phyloP scores from a whole-genome alignment of 441 rosid genomes.

The Mallotus repandus region DNA sequence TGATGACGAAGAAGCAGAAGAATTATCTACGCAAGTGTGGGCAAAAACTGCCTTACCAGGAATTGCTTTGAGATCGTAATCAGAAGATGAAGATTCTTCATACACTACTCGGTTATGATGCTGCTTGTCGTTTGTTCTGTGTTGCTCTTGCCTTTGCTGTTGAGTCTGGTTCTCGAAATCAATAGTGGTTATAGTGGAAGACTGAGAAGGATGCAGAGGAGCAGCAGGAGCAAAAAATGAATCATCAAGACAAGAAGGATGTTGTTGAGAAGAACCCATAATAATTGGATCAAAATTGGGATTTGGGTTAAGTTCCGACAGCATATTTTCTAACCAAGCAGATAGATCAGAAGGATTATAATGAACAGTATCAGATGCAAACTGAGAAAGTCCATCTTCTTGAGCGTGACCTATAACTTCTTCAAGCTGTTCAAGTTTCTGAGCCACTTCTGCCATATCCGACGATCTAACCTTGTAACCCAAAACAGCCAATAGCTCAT shows the following conservation, averaged over 20 bases:
- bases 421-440: slow-evolving; percentile 81
- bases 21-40: slow-evolving; percentile 10
- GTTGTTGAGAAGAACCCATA: slow-evolving; percentile 14
- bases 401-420: slow-evolving; percentile 52
- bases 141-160: not conserved
- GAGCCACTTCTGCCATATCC: slow-evolving; percentile 90
- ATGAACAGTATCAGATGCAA: slow-evolving; percentile 66
- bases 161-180: slow-evolving; percentile 24
- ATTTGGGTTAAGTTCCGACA: slow-evolving; percentile 54
- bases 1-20: slow-evolving; percentile 38
- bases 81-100: slow-evolving; percentile 41
- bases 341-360: slow-evolving; percentile 73
- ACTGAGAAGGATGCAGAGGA: slow-evolving; percentile 22
- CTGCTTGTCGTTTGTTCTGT: not conserved
- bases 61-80: slow-evolving; percentile 72
- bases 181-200: slow-evolving; percentile 42
- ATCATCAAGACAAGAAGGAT: slow-evolving; percentile 12
- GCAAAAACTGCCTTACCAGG: slow-evolving; percentile 66
- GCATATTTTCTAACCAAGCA: slow-evolving; percentile 62
- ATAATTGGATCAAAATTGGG: slow-evolving; percentile 19
- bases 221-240: slow-evolving; percentile 33
- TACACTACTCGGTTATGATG: not conserved
- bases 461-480: slow-evolving; percentile 79
- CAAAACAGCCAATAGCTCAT: slow-evolving; percentile 68
- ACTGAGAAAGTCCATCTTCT: slow-evolving; percentile 60